Base-by-base conservation (phyloP, 805 yeast genomes). In the Candida yuanshanica region DNA sequence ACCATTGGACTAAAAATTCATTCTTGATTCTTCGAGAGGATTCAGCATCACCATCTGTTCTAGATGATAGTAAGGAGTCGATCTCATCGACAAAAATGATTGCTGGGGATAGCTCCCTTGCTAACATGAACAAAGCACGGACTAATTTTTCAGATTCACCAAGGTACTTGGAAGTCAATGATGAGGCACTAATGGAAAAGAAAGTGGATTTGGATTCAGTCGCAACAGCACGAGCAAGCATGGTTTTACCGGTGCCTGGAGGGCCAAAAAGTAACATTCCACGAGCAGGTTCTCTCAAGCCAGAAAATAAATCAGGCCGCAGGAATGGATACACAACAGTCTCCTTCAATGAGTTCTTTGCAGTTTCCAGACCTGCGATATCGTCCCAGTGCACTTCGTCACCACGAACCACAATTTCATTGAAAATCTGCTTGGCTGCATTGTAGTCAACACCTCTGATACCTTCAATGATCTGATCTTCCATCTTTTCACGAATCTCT, bases 241-340 rank as follows among this genome's bases (percentile, higher is more conserved):
- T 91, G 0, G 99, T 91, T 55, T 91, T 91, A 45, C 99, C 99
- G 0, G 99, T 91, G 7, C 99, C 99, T 0, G 99, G 98, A 0
- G 99, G 99, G 0, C 99, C 99, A 65, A 91, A 91, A 35, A 91
- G 65, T 21, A 91, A 69, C 96, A 91, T 90, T 4, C 99, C 99
- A 52, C 96, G 68, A 0, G 95, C 93, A 0, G 99, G 99, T 63
- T 90, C 98, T 51, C 98, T 72, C 44, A 93, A 67, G 1, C 98
- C 98, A 45, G 79, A 76, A 56, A 91, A 93, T 47, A 91, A 69
- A 62, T 93, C 98, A 0, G 98, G 99, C 36, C 99, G 72, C 49
- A 93, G 64, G 58, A 91, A 90, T 20, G 99, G 99, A 59, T 93
- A 91, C 12, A 93, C 98, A 4, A 91, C 98, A 0, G 98, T 85